These are phyloP conservation scores for Discostella stelligera DNA, from an alignment of 352 stramenopile genomes.

Conservation along the genomic window DNA sequence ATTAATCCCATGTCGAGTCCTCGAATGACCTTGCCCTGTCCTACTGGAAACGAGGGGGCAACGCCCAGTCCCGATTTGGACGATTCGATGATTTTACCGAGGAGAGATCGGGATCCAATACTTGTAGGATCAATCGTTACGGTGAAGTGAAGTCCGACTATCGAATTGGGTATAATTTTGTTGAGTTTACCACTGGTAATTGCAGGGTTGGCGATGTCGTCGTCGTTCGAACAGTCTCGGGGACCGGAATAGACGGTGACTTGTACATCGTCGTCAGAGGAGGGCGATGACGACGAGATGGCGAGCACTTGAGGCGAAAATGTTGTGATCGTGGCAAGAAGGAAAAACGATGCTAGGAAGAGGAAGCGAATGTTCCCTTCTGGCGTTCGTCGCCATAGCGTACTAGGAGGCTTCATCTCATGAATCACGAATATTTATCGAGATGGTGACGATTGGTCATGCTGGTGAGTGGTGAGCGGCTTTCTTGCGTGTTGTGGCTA, in stretches of 20 bases:
- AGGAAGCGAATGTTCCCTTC: neutral
- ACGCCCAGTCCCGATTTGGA: constrained; percentile 25
- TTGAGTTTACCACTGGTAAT: constrained; percentile 5
- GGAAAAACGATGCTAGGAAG: neutral
- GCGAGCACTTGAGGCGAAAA: neutral
- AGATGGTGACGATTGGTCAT: no score
- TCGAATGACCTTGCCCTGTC: constrained; percentile 45
- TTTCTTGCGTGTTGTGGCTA: no score
- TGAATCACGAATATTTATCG: no score
- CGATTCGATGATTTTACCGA: constrained; percentile 48
- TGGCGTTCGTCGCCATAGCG: no score
- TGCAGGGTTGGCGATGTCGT: neutral
- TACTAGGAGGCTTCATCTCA: neutral
- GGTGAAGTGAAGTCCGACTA: constrained; percentile 46
- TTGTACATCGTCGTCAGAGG: constrained; percentile 12
- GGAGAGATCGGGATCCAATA: constrained; percentile 7
- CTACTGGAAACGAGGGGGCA: constrained; percentile 43
- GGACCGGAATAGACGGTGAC: constrained; percentile 27
- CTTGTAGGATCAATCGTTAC: constrained; percentile 39
- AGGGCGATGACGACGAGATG: neutral
- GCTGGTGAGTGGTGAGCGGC: no score
- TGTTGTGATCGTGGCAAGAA: neutral
- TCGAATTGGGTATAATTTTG: constrained; percentile 13
- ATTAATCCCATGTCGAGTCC: constrained; percentile 47
- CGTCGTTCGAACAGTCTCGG: constrained; percentile 15